Conservation (phyloP, 768 basidiomycete species). For the Rhodotorula graminis region DNA sequence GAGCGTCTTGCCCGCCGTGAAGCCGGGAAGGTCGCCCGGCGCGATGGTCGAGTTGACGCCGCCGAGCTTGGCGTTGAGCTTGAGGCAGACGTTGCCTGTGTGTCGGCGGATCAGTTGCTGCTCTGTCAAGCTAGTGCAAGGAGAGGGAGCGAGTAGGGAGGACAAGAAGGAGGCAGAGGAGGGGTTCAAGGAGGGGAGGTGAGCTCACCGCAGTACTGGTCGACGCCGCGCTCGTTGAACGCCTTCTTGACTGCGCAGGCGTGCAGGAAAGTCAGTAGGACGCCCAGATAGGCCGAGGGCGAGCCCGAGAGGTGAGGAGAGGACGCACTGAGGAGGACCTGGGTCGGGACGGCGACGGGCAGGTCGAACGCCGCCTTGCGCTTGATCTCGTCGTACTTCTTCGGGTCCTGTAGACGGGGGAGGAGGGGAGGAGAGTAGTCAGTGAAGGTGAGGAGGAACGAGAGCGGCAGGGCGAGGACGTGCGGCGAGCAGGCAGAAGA, state of each 20-base stretch:
- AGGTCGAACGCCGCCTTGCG: conserved; percentile 20
- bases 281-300: too few relatives aligned
- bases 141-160: background rate
- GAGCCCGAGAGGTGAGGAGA: background rate
- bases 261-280: too few relatives aligned
- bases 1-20: conserved; percentile 11
- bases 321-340: conserved; percentile 13
- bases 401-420: conserved; percentile 11
- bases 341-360: conserved; percentile 16
- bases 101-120: too few relatives aligned
- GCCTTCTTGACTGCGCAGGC: conserved; percentile 19
- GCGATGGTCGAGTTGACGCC: conserved; percentile 27
- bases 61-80: conserved; percentile 30
- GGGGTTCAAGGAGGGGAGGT: too few relatives aligned
- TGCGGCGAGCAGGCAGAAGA: conserved; percentile 23
- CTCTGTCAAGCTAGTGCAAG: too few relatives aligned
- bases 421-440: too few relatives aligned
- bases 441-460: background rate
- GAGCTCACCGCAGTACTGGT: conserved; percentile 29
- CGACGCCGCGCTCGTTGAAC: conserved; percentile 17
- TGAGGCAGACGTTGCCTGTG: conserved; percentile 5
- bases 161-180: background rate
- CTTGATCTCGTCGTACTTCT: conserved; percentile 31
- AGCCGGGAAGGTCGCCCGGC: conserved; percentile 8
- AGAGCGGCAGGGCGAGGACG: background rate